Evolutionary conservation across 2,329 filamentous ascomycete genomes (phyloP).

Genomic region (Diplodia corticola): DNA sequence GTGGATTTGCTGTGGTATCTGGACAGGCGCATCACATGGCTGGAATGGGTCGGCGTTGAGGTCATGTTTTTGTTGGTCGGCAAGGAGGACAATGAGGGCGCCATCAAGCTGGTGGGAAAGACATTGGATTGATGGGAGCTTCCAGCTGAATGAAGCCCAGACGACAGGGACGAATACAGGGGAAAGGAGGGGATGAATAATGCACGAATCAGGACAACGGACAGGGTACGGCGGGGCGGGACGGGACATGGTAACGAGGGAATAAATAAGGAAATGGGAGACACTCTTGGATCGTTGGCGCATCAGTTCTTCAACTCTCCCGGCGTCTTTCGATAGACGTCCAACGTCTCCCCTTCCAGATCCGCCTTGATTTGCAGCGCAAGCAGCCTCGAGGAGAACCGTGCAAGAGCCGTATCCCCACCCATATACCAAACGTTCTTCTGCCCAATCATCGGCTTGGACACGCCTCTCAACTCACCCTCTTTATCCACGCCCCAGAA

Average conservation of each 20-base stretch:
- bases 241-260: neutral
- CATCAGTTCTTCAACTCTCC: neutral
- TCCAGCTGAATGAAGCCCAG: neutral
- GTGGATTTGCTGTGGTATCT: slow-evolving; percentile 8
- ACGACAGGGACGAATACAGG: neutral
- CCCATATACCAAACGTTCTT: slow-evolving; percentile 48
- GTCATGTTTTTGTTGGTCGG: slow-evolving; percentile 6
- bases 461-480: slow-evolving; percentile 49
- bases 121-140: neutral
- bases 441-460: slow-evolving; percentile 35
- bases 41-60: slow-evolving; percentile 6
- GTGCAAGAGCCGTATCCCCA: slow-evolving; percentile 43
- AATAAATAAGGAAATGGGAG: neutral
- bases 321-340: slow-evolving; percentile 22
- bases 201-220: neutral
- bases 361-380: slow-evolving; percentile 50
- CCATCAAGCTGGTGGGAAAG: neutral
- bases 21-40: slow-evolving; percentile 8
- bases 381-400: slow-evolving; percentile 52
- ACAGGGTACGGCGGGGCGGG: neutral
- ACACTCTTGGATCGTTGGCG: neutral
- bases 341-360: slow-evolving; percentile 32
- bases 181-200: neutral
- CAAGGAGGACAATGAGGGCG: slow-evolving; percentile 7
- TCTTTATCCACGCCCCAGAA: slow-evolving; percentile 50